Evolutionary conservation across 2,329 filamentous ascomycete species (phyloP), one percentile per base, ranked within the genome.

Genomic region (Fusarium zealandicum): DNA sequence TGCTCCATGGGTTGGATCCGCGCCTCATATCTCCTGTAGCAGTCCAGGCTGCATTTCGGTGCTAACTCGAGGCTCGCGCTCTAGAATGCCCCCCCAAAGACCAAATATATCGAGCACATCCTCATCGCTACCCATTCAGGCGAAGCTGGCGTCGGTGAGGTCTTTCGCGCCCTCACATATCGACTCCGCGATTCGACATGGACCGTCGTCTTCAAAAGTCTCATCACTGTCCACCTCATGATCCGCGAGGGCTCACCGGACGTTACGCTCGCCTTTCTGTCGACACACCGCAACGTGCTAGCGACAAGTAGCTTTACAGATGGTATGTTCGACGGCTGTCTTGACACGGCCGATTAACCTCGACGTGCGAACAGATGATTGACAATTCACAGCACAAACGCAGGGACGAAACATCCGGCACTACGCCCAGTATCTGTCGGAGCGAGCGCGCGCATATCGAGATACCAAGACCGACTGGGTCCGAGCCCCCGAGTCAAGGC

Each of bases 31-130:
- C n/a, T n/a, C n/a, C n/a, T n/a, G n/a, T n/a, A n/a, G n/a, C n/a
- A n/a, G n/a, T n/a, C n/a, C n/a, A n/a, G 25, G 10, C 25, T 10
- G 10, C 25, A 27, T 27, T 32, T 32, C 30, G 6, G 30, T 51
- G 48, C 57, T 59, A 51, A 56, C 41, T 16, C 32, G 25, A 14
- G 17, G 36, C 27, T 31, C 22, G 27, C 38, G 28, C 16, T 36
- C 13, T 40, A 96, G 91, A 90, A 93, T 76, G 95, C 95, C 65
- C 91, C 95, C 59, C 95, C 95, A 44, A 99, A 99, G 80, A 95
- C 93, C 51, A 99, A 99, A 78, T 99, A 98, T 79, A 96, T 99
- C 79, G 95, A 99, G 75, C 92, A 97, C 73, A 97, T 99, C 71
- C 84, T 99, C 51, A 84, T 97, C 64, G 93, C 95, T 60, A 99